Conservation (phyloP, 257 asterid genomes). For the Solanum chilense region DNA sequence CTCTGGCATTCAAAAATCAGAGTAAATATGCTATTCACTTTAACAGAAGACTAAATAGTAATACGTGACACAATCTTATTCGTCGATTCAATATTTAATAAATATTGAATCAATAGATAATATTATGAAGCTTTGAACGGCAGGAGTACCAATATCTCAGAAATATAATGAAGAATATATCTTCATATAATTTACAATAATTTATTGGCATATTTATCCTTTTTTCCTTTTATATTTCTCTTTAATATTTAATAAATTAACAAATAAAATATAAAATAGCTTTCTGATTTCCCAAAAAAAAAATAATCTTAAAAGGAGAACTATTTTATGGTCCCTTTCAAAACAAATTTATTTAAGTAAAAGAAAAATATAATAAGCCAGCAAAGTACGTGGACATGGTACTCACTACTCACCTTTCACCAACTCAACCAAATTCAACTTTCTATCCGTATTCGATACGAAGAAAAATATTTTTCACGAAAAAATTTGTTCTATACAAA, state of each 20-base stretch:
- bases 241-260: too few relatives aligned
- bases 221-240: neutral
- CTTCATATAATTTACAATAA: too few relatives aligned
- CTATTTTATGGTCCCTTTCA: neutral
- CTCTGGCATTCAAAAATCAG: too few relatives aligned
- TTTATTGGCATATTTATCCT: too few relatives aligned
- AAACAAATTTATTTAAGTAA: neutral
- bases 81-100: too few relatives aligned
- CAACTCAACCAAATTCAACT: neutral
- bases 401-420: neutral
- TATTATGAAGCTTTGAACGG: too few relatives aligned
- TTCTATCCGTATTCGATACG: neutral
- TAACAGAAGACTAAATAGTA: too few relatives aligned
- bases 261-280: neutral
- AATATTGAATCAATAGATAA: rapidly evolving
- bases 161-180: too few relatives aligned
- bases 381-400: neutral
- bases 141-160: too few relatives aligned
- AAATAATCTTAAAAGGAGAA: neutral
- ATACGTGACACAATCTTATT: too few relatives aligned
- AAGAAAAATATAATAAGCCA: neutral
- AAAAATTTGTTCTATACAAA: too few relatives aligned
- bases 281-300: neutral
- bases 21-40: too few relatives aligned
- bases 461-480: neutral